Evolutionary conservation across 2,329 filamentous ascomycete genomes (phyloP).

Genomic region (Thielaviopsis euricoi): DNA sequence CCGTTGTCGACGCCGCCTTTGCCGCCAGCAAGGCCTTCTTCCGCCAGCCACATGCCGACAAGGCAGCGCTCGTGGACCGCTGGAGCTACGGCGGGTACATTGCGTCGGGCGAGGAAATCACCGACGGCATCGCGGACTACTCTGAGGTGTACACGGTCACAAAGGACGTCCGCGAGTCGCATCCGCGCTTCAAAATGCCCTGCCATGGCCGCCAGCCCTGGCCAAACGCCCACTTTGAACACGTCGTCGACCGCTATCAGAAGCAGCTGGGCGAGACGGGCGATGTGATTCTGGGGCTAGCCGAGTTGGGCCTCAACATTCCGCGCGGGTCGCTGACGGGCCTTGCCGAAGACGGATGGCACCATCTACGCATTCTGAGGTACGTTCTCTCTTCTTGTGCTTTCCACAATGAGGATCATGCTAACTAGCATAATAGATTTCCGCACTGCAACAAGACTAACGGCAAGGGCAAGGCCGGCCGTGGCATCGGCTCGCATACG

Average conservation of each 20-base stretch:
- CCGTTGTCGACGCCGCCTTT: constrained; percentile 22
- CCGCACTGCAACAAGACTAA: constrained; percentile 22
- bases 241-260: constrained; percentile 25
- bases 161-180: constrained; percentile 25
- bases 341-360: constrained; percentile 32
- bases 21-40: constrained; percentile 25
- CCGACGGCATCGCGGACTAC: constrained; percentile 32
- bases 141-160: constrained; percentile 36
- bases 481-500: constrained; percentile 35
- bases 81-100: constrained; percentile 32
- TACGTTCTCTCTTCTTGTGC: constrained; percentile 14
- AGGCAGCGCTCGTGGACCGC: constrained; percentile 26
- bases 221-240: constrained; percentile 26
- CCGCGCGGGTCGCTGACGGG: constrained; percentile 23
- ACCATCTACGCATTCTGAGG: constrained; percentile 32
- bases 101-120: constrained; percentile 31
- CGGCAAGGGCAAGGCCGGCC: constrained; percentile 31
- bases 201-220: constrained; percentile 33
- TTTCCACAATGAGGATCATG: too few relatives aligned
- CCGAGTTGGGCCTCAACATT: constrained; percentile 27
- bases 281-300: constrained; percentile 28
- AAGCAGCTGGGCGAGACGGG: constrained; percentile 24
- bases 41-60: constrained; percentile 19
- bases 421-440: constrained; percentile 16
- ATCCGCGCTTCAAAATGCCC: constrained; percentile 29